Evolutionary conservation across 306 rosid genomes (phyloP).

Genomic region (Arachis hypogaea): DNA sequence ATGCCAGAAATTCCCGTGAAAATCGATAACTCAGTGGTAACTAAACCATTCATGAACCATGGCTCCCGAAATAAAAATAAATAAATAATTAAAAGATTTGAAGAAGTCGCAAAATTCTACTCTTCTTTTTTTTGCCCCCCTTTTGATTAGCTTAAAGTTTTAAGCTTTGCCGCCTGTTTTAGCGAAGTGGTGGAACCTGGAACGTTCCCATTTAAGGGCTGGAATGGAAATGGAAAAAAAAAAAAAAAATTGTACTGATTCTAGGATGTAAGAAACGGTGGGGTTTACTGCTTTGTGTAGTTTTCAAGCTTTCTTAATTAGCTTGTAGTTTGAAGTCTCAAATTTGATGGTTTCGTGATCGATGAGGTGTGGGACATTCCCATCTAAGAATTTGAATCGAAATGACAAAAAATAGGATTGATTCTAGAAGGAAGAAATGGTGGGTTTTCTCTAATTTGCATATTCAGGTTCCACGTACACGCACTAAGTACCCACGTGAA

Average conservation of each 20-base stretch:
- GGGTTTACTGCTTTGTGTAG: background rate
- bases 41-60: background rate
- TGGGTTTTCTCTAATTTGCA: background rate
- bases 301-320: slow-evolving; percentile 4
- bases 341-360: background rate
- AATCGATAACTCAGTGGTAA: slow-evolving; percentile 75
- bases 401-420: background rate
- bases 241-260: background rate
- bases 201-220: slow-evolving; percentile 17
- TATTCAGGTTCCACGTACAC: no score
- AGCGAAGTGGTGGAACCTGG: background rate
- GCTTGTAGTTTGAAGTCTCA: slow-evolving; percentile 1
- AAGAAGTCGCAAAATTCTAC: background rate
- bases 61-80: background rate
- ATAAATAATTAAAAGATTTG: no score
- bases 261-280: background rate
- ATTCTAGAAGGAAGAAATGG: background rate
- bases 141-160: background rate
- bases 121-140: background rate
- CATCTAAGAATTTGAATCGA: slow-evolving; percentile 2
- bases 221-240: background rate
- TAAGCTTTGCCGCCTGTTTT: slow-evolving; percentile 5
- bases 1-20: slow-evolving; percentile 76
- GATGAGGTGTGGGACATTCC: slow-evolving; percentile 13
- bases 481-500: no score